These are phyloP conservation scores for Niebla homalea DNA, from an alignment of 495 filamentous ascomycete species.

Conservation along the genomic window DNA sequence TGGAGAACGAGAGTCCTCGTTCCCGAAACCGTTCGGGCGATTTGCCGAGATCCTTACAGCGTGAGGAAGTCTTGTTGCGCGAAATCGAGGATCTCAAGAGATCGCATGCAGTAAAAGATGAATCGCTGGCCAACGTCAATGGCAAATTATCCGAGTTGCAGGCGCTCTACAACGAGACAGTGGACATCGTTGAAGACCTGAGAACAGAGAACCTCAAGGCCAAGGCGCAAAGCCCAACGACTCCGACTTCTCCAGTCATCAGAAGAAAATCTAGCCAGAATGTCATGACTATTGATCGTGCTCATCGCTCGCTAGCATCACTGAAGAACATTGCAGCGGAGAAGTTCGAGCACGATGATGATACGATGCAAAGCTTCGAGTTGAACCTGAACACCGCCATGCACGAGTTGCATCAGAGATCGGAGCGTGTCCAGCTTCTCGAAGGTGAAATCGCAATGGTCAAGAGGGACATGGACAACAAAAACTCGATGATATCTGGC, in stretches of 20 bases:
- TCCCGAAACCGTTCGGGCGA: constrained; percentile 21
- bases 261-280: constrained; percentile 91
- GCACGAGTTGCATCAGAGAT: constrained; percentile 76
- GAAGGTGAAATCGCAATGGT: constrained; percentile 73
- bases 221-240: constrained; percentile 48
- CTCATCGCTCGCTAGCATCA: constrained; percentile 80
- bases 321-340: constrained; percentile 78
- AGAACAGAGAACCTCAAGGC: constrained; percentile 73
- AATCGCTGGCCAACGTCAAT: constrained; percentile 53
- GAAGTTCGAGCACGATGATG: constrained; percentile 67
- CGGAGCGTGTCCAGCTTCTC: constrained; percentile 77
- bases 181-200: constrained; percentile 77
- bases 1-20: constrained; percentile 35
- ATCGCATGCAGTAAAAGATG: constrained; percentile 63
- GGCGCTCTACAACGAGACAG: constrained; percentile 62
- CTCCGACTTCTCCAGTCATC: constrained; percentile 61
- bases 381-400: constrained; percentile 81
- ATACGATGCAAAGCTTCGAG: constrained; percentile 85
- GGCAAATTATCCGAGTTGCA: constrained; percentile 73
- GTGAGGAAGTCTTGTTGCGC: constrained; percentile 25
- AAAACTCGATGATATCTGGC: constrained; percentile 87
- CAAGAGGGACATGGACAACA: constrained; percentile 91
- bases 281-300: constrained; percentile 76
- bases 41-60: constrained; percentile 16
- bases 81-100: constrained; percentile 61